Percentiles rank a stretch among this genome's conserved stretches.
phyloP scores from a whole-genome alignment of 257 asterid species.

The Solanum commersonii region DNA sequence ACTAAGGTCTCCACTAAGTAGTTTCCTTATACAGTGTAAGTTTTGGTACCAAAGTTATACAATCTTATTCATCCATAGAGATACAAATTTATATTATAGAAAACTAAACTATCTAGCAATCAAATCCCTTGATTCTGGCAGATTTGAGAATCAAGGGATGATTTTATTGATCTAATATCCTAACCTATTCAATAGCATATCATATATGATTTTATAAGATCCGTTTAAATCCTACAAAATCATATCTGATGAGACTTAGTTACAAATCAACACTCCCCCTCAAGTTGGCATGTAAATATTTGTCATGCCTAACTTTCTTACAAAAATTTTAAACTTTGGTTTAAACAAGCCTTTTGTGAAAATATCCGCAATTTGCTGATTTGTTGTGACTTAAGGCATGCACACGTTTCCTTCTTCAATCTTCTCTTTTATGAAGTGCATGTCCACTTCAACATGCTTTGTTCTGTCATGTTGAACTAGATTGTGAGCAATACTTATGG shows the following conservation, averaged over 20 bases:
- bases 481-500: background rate
- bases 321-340: no score
- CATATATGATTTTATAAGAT: background rate
- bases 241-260: background rate
- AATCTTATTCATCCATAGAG: no score
- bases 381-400: background rate
- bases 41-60: no score
- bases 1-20: no score
- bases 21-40: no score
- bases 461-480: background rate
- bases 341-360: no score
- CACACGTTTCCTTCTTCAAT: background rate
- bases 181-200: background rate
- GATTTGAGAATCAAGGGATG: no score
- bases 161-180: background rate
- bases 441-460: background rate
- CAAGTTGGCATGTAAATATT: no score
- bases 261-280: background rate
- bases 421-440: background rate
- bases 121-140: no score
- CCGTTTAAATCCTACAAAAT: background rate
- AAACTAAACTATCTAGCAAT: no score
- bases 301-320: background rate
- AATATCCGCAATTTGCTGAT: background rate
- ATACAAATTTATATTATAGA: no score